Evolutionary conservation across 805 yeast genomes (phyloP), one percentile per base, ranked within the genome.

Genomic region (Kurtzmaniella cleridarum): DNA sequence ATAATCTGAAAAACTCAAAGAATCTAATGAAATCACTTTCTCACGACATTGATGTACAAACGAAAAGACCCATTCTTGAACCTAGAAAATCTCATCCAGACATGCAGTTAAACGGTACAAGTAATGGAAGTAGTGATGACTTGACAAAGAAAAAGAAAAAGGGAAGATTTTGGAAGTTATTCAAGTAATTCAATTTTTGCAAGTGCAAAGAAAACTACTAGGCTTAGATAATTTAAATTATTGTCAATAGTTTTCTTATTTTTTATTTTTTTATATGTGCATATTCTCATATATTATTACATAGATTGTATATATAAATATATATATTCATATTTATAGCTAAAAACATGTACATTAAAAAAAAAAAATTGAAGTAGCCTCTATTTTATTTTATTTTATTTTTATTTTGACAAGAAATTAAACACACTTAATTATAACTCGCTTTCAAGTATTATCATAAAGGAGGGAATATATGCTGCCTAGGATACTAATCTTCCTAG

Each of bases 81-180:
- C 69, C 71, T 1, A 44, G 54, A 14, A 61, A 59, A 41, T 64
- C 71, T 12, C 70, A 66, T 38, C 74, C 73, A 3, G 69, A 62
- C 38, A 49, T 64, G 27, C 35, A 23, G 23, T 32, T n/a, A 14
- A 27, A 20, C 14, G 17, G 26, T 5, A 16, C 10, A 17, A 13
- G 29, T n/a, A 15, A 33, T 5, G 28, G 30, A 12, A 23, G 34
- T 23, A 29, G 23, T 11, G 41, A 43, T 39, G 27, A 46, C 45
- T 9, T 30, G 3, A 10, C 24, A 38, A 53, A 54, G 42, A 58
- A 54, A 47, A 60, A 56, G 41, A 57, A 54, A 48, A 54, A 48
- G 47, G 57, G 48, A 47, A 59, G 54, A 53, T 63, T 66, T 48
- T 64, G 67, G 69, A 60, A 53, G 41, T 43, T 60, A 7, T 62